Evolutionary conservation across 2,329 filamentous ascomycete species (phyloP).

Genomic region (Emergomyces africanus): DNA sequence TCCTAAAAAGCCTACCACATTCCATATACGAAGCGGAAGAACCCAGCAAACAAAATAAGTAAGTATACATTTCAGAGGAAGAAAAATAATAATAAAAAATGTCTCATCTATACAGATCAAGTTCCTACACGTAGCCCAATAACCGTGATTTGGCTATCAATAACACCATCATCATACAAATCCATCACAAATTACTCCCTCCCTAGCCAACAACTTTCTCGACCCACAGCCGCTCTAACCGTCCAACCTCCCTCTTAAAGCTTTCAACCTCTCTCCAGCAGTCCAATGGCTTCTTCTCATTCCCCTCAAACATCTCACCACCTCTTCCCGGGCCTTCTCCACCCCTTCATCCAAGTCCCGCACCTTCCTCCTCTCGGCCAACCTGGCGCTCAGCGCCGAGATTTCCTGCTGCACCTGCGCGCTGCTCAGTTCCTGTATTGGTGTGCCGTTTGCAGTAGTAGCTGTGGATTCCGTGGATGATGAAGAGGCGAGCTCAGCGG

Average conservation of each 20-base stretch:
- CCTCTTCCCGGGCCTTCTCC: slow-evolving; percentile 59
- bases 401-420: slow-evolving; percentile 46
- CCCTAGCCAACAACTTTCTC: slow-evolving; percentile 51
- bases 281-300: slow-evolving; percentile 80
- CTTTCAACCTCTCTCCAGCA: slow-evolving; percentile 88
- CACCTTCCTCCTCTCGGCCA: slow-evolving; percentile 48
- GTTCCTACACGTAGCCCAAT: not conserved
- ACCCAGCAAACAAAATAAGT: not conserved
- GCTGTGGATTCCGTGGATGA: slow-evolving; percentile 4
- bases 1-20: not conserved
- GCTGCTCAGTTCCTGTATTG: slow-evolving; percentile 25
- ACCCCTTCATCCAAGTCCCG: slow-evolving; percentile 56
- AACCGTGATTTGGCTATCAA: not conserved
- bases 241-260: slow-evolving; percentile 81
- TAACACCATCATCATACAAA: not conserved
- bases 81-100: not conserved
- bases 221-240: slow-evolving; percentile 77
- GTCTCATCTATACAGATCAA: not conserved
- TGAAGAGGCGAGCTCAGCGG: not conserved
- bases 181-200: slow-evolving; percentile 1
- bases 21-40: not conserved
- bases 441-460: slow-evolving; percentile 11
- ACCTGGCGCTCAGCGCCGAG: slow-evolving; percentile 42
- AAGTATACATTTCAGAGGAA: not conserved
- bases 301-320: slow-evolving; percentile 69